Base-by-base conservation (phyloP, 1,139 yeast genomes). In the Kodamaea anthophila region DNA sequence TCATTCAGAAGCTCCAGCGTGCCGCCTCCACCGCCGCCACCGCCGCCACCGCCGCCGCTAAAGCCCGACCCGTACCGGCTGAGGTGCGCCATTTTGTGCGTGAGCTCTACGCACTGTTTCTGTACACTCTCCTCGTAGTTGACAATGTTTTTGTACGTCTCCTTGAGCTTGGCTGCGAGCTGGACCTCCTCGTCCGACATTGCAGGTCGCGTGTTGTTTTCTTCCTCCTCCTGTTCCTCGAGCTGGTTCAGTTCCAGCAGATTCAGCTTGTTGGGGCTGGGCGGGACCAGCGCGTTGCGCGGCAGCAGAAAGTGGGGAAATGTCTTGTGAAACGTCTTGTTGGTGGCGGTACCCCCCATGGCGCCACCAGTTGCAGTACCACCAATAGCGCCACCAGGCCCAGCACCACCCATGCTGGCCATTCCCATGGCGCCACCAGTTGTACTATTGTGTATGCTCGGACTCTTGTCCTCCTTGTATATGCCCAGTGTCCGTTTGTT, bases 121-220 rank as follows among this genome's bases (percentile, higher is more conserved):
- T 80, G 88, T 13, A 80, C 74, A 34, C 75, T 73, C 37, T 77
- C 77, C 55, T 80, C 88, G 41, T 70, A 69, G 40, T 73, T 74
- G 31, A 80, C 77, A 29, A 81, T 80, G 33, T 72, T 65, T 43
- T 78, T 78, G 50, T 80, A 81, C 5, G 86, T 78, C 45, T 80
- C 87, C 49, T 81, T 85, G 18, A 80, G 52, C 44, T 79, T 79
- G 4, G 81, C 65, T 4, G 85, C 84, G 32, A 80, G 58, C 33
- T 75, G 76, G 41, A 78, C 87, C 49, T 80, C 86, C 46, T 79
- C 84, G 36, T 72, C 80, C 2, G 77, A 57, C 60, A 74, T 65
- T 58, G 24, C 72, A 48, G 24, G 32, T 39, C 24, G 32, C n/a
- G 26, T 21, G 7, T 32, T 24, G n/a, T n/a, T 21, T 16, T 27